A percentile compares a stretch with the other conserved stretches of the same genome.
Conservation (phyloP, 805 yeast genomes). For the Wickerhamiella azymoides region DNA sequence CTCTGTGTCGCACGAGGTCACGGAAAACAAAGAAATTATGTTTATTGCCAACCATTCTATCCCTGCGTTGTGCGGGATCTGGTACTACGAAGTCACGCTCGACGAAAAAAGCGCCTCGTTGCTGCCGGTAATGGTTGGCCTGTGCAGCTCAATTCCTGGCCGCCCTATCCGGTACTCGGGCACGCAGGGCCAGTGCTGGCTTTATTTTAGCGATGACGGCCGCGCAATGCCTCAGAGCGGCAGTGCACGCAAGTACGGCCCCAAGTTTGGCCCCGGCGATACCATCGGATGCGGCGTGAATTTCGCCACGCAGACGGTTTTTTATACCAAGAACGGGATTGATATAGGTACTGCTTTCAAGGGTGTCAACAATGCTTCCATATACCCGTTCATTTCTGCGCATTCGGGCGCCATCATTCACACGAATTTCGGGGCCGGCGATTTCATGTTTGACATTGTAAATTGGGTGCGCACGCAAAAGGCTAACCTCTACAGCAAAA, state of each 20-base stretch:
- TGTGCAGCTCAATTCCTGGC: conserved; percentile 24
- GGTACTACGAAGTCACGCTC: conserved; percentile 38
- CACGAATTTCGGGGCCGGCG: conserved; percentile 38
- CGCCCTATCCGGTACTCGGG: conserved; percentile 32
- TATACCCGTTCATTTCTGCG: conserved; percentile 40
- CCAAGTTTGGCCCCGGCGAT: conserved; percentile 43
- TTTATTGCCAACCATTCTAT: conserved; percentile 22
- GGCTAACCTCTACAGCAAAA: conserved; percentile 18
- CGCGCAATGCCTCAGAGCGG: conserved; percentile 28
- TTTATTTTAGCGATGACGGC: conserved; percentile 42
- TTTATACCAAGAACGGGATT: conserved; percentile 74
- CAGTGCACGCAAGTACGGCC: conserved; percentile 29
- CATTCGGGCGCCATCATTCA: conserved; percentile 30
- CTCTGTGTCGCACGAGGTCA: not conserved
- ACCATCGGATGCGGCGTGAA: conserved; percentile 76
- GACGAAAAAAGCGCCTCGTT: conserved; percentile 26
- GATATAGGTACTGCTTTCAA: conserved; percentile 41
- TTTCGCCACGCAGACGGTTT: conserved; percentile 45
- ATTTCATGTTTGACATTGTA: conserved; percentile 48
- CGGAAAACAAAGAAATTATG: not conserved
- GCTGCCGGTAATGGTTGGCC: conserved; percentile 34
- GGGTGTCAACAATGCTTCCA: conserved; percentile 28
- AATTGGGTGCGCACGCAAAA: conserved; percentile 39
- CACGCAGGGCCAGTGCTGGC: conserved; percentile 34
- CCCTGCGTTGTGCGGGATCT: conserved; percentile 32